These are phyloP conservation scores for Solanum gandarillasii DNA, from an alignment of 257 asterid genomes.

Conservation along the genomic window DNA sequence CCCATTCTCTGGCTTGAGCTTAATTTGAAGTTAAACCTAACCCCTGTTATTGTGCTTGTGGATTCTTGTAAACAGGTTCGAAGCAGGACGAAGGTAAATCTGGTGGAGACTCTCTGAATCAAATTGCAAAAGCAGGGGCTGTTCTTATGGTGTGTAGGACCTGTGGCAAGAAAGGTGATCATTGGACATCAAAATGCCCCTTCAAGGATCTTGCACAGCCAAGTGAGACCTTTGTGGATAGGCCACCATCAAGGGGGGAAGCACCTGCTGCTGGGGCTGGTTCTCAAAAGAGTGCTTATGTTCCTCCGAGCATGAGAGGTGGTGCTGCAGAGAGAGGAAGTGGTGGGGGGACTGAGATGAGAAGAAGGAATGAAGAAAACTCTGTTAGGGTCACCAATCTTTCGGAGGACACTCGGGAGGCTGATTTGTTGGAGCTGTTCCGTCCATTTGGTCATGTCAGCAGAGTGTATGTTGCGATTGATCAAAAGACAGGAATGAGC, in stretches of 20 bases:
- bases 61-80: slow-evolving; percentile 28
- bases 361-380: slow-evolving; percentile 86
- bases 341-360: slow-evolving; percentile 53
- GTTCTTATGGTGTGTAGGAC: slow-evolving; percentile 88
- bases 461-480: slow-evolving; percentile 75
- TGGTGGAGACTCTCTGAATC: slow-evolving; percentile 37
- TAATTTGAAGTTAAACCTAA: not conserved
- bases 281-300: slow-evolving; percentile 45
- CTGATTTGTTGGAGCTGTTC: slow-evolving; percentile 79
- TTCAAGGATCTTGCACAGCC: slow-evolving; percentile 84
- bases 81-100: slow-evolving; percentile 55
- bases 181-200: slow-evolving; percentile 95
- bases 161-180: slow-evolving; percentile 92
- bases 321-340: slow-evolving; percentile 36
- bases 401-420: slow-evolving; percentile 90
- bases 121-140: slow-evolving; percentile 52
- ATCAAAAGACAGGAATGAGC: slow-evolving; percentile 73
- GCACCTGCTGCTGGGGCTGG: slow-evolving; percentile 7
- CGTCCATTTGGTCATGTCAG: slow-evolving; percentile 77
- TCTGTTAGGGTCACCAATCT: slow-evolving; percentile 89
- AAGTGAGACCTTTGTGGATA: slow-evolving; percentile 44
- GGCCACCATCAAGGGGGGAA: slow-evolving; percentile 55
- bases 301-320: slow-evolving; percentile 74
- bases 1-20: not conserved
- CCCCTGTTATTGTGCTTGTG: not conserved